Evolutionary conservation across 805 yeast species (phyloP).

Genomic region (Maudiozyma serrabonitensis): DNA sequence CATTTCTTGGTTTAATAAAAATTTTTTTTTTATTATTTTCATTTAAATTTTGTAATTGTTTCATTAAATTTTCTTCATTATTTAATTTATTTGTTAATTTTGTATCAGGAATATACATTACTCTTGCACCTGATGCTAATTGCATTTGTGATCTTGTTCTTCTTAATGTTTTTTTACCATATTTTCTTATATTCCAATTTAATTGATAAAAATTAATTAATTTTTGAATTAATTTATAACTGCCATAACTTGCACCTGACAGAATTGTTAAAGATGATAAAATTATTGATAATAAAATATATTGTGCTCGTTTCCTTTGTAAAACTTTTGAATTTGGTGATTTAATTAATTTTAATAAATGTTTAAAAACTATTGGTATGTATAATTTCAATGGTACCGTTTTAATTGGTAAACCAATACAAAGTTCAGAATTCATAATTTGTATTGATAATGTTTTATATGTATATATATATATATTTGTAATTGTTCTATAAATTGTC

Average conservation of each 20-base stretch:
- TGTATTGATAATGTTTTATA: too few relatives aligned
- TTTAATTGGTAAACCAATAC: slow-evolving; percentile 17
- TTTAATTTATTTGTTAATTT: slow-evolving; percentile 4
- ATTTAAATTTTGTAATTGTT: neutral
- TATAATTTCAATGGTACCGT: slow-evolving; percentile 13
- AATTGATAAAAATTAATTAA: slow-evolving; percentile 7
- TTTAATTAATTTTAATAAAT: slow-evolving; percentile 14
- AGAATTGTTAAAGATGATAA: slow-evolving; percentile 12
- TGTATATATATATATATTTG: neutral
- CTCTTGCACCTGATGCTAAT: slow-evolving; percentile 25
- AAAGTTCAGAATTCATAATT: neutral
- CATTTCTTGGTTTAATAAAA: slow-evolving; percentile 23
- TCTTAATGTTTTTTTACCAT: slow-evolving; percentile 8
- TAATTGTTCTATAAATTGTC: too few relatives aligned
- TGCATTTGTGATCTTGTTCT: slow-evolving; percentile 24
- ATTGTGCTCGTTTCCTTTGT: slow-evolving; percentile 19
- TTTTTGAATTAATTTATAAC: slow-evolving; percentile 8
- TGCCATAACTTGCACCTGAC: slow-evolving; percentile 14
- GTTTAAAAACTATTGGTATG: slow-evolving; percentile 11
- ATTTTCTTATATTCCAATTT: slow-evolving; percentile 3
- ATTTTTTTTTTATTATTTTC: slow-evolving; percentile 16
- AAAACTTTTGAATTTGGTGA: slow-evolving; percentile 15
- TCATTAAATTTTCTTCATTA: neutral
- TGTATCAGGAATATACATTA: slow-evolving; percentile 24
- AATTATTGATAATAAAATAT: slow-evolving; percentile 15